Percentiles rank a stretch among this genome's conserved stretches.
Conservation (phyloP, 306 rosid genomes). For the Sicyos baderoa region DNA sequence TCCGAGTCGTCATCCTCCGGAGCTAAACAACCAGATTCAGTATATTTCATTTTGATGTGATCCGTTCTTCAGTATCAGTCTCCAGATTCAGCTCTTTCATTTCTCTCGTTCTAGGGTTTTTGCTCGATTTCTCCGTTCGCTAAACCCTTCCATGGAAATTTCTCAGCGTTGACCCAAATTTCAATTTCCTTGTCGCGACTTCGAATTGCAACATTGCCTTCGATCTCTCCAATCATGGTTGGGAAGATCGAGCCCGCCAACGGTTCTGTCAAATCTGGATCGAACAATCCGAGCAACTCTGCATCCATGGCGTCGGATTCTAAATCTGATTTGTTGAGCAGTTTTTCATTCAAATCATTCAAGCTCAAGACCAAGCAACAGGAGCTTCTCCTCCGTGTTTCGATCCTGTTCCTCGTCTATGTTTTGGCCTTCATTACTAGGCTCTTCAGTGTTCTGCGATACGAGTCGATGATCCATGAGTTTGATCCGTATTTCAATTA, state of each 20-base stretch:
- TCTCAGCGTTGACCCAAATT: background rate
- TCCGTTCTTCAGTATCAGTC: background rate
- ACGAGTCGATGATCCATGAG: slow-evolving; percentile 98
- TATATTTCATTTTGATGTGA: background rate
- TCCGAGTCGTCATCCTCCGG: background rate
- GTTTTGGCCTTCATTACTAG: slow-evolving; percentile 85
- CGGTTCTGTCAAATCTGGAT: slow-evolving; percentile 25
- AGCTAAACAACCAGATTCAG: background rate
- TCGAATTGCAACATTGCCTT: background rate
- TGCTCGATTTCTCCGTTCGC: background rate
- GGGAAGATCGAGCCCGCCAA: slow-evolving; percentile 34
- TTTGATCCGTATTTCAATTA: slow-evolving; percentile 97
- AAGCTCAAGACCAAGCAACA: slow-evolving; percentile 92
- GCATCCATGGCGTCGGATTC: slow-evolving; percentile 11
- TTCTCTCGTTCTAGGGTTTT: slow-evolving; percentile 10
- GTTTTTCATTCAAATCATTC: slow-evolving; percentile 39
- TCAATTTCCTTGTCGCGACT: slow-evolving; percentile 1
- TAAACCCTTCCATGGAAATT: slow-evolving; percentile 13
- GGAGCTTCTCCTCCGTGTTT: slow-evolving; percentile 81
- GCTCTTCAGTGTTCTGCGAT: slow-evolving; percentile 89
- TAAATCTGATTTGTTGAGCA: slow-evolving; percentile 37
- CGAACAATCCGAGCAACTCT: slow-evolving; percentile 8
- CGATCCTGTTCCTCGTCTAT: slow-evolving; percentile 60
- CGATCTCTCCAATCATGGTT: slow-evolving; percentile 23
- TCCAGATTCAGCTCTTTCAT: background rate